These are phyloP conservation scores for Amniculicola lignicola DNA, from an alignment of 495 filamentous ascomycete species.

Conservation along the genomic window DNA sequence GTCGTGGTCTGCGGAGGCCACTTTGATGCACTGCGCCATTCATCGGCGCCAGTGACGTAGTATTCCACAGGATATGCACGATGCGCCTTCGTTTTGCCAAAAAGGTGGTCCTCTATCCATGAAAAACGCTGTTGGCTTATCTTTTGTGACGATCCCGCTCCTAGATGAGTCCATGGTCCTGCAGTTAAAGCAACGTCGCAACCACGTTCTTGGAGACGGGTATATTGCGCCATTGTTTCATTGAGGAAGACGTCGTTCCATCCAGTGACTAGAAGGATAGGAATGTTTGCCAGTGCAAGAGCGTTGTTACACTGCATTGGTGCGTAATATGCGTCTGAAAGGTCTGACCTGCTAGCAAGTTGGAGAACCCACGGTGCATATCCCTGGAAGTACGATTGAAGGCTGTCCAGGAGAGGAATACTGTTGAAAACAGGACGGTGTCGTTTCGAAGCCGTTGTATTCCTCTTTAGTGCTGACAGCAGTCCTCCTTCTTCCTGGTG, in stretches of 20 bases:
- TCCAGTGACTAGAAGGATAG: conserved; percentile 1
- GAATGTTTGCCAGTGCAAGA: conserved; percentile 1
- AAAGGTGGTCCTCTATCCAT: conserved; percentile 5
- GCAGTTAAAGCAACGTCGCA: conserved; percentile 1
- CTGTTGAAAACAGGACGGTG: not conserved
- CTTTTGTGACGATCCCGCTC: not conserved
- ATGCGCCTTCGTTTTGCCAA: not conserved
- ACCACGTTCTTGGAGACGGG: not conserved
- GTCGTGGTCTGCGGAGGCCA: not conserved
- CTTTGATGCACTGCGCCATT: not conserved
- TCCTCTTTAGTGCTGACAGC: not conserved
- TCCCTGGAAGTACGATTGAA: not conserved
- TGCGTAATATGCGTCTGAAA: not conserved
- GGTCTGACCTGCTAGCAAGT: not conserved
- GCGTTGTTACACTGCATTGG: not conserved
- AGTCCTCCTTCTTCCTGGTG: conserved; percentile 2
- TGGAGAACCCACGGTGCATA: conserved; percentile 3
- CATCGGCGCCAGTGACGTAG: conserved; percentile 14
- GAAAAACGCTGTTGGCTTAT: not conserved
- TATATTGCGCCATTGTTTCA: conserved; percentile 11
- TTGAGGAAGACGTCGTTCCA: conserved; percentile 11
- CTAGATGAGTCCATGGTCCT: conserved; percentile 9
- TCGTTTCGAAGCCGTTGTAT: not conserved
- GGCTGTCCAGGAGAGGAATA: not conserved
- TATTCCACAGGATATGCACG: not conserved